Evolutionary conservation across 2,329 filamentous ascomycete genomes (phyloP).

Genomic region (Fusarium sp.): DNA sequence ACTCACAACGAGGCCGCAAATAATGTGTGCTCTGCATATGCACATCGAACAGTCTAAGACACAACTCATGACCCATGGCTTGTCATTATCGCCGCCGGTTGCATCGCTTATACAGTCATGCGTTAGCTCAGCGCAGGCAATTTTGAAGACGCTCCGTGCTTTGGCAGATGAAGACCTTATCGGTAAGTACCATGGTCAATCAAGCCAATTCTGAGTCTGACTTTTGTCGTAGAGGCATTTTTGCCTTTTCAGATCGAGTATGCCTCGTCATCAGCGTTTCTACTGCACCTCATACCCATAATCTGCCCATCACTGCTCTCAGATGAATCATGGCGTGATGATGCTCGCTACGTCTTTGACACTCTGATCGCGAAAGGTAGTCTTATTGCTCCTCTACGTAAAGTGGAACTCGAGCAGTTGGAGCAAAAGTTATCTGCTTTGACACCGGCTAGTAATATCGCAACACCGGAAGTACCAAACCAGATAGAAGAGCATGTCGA

Average conservation of each 20-base stretch:
- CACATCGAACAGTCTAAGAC: conserved; percentile 41
- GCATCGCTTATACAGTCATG: conserved; percentile 43
- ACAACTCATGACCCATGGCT: conserved; percentile 15
- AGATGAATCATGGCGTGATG: conserved; percentile 47
- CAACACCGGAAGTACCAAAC: not conserved
- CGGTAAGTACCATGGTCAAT: not conserved
- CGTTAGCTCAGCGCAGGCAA: conserved; percentile 41
- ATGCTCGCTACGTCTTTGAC: conserved; percentile 48
- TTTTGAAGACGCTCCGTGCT: conserved; percentile 38
- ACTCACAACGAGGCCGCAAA: conserved; percentile 42
- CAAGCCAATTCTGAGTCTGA: not conserved
- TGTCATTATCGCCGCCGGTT: conserved; percentile 37
- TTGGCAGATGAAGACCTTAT: conserved; percentile 44
- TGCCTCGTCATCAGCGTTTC: conserved; percentile 52
- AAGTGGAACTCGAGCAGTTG: conserved; percentile 48
- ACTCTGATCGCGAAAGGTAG: conserved; percentile 50
- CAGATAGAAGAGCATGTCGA: not conserved
- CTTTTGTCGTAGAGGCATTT: conserved; percentile 39
- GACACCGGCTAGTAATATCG: conserved; percentile 37
- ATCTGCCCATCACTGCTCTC: conserved; percentile 47
- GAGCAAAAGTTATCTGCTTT: conserved; percentile 48
- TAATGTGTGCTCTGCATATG: conserved; percentile 46
- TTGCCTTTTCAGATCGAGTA: conserved; percentile 53
- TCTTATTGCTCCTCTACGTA: conserved; percentile 48
- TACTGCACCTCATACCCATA: conserved; percentile 47